These are phyloP conservation scores for Neonectria punicea DNA, from an alignment of 2,329 filamentous ascomycete species.

Conservation along the genomic window DNA sequence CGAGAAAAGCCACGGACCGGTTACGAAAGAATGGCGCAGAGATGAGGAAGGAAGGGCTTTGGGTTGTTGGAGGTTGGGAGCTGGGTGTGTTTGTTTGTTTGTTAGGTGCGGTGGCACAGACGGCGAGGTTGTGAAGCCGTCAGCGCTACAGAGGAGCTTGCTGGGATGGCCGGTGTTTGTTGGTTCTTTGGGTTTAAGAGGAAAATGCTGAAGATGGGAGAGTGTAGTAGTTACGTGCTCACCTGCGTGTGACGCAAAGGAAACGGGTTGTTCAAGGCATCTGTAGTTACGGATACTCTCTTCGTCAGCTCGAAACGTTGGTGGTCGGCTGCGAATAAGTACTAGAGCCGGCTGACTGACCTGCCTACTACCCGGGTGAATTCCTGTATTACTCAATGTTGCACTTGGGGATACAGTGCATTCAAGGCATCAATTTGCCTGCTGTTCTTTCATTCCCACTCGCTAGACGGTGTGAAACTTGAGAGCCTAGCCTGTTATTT, in stretches of 20 bases:
- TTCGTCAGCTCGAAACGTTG: too few species aligned
- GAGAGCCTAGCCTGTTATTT: not conserved
- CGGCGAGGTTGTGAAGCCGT: not conserved
- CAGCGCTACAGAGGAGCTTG: not conserved
- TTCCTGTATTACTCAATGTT: too few species aligned
- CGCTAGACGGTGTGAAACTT: not conserved
- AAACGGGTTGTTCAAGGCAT: not conserved
- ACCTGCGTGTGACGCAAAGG: not conserved
- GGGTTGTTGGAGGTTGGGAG: not conserved
- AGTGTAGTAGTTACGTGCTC: not conserved
- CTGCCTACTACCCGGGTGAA: too few species aligned
- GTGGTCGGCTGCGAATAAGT: too few species aligned
- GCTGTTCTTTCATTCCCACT: too few species aligned
- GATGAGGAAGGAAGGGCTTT: not conserved
- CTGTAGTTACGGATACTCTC: too few species aligned
- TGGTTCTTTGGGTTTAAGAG: not conserved
- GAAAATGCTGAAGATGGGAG: too few species aligned
- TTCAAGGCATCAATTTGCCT: too few species aligned
- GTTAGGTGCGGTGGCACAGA: slow-evolving; percentile 2
- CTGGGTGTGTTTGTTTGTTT: not conserved
- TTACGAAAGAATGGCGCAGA: too few species aligned
- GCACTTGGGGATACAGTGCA: too few species aligned
- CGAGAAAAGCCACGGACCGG: too few species aligned
- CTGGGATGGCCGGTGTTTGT: not conserved
- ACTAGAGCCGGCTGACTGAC: too few species aligned